phyloP scores from a whole-genome alignment of 176 grass and related monocot species.

The Juncus effusus region DNA sequence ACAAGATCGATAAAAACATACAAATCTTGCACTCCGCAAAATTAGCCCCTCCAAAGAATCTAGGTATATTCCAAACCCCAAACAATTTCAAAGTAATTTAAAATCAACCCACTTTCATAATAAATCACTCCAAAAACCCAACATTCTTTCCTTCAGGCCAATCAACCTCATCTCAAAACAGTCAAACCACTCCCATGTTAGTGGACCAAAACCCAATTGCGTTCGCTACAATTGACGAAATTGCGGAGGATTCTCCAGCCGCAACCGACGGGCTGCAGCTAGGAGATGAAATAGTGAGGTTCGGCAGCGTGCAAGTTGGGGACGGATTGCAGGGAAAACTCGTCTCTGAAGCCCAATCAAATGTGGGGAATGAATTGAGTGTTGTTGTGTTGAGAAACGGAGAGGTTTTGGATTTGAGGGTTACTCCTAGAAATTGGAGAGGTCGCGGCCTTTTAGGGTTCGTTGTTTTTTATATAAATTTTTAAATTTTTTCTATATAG shows the following conservation, averaged over 20 bases:
- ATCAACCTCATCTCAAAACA: conserved; percentile 44
- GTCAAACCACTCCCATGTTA: conserved; percentile 35
- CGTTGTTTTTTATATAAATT: too few species aligned
- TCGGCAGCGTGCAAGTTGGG: conserved; percentile 73
- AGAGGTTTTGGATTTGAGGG: conserved; percentile 42
- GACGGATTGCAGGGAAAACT: conserved; percentile 70
- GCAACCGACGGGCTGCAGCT: conserved; percentile 68
- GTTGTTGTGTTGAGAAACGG: conserved; percentile 60
- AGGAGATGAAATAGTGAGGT: conserved; percentile 86
- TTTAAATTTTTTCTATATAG: too few species aligned
- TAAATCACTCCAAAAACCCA: background rate
- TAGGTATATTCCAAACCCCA: conserved; percentile 33
- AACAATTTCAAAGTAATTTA: background rate
- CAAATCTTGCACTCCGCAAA: conserved; percentile 71
- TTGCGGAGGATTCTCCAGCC: conserved; percentile 74
- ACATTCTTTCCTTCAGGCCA: conserved; percentile 26
- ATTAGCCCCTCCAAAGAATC: conserved; percentile 26
- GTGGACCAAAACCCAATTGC: conserved; percentile 48
- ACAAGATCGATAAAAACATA: conserved; percentile 74
- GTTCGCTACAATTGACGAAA: conserved; percentile 91
- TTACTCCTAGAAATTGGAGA: conserved; percentile 82
- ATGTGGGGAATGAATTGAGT: conserved; percentile 43
- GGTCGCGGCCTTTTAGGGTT: conserved; percentile 90
- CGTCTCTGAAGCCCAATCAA: conserved; percentile 60
- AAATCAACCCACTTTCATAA: background rate